These are phyloP conservation scores for Salix caprea DNA, from an alignment of 345 rosid species.

Conservation along the genomic window DNA sequence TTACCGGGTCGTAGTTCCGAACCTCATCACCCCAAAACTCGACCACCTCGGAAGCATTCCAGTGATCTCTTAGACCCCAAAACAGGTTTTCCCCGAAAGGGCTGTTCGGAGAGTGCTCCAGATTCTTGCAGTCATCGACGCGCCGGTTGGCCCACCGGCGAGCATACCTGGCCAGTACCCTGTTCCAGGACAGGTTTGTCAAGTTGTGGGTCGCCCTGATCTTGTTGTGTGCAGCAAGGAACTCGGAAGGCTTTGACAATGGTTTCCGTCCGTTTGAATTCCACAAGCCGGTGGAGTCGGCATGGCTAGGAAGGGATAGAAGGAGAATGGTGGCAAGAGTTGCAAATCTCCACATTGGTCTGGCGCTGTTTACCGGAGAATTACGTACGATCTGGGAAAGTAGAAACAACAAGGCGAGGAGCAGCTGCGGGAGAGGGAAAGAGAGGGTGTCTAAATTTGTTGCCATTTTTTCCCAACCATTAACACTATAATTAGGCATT, in stretches of 20 bases:
- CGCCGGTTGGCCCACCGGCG: constrained; percentile 35
- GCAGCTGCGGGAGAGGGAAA: not conserved
- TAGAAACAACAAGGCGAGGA: not conserved
- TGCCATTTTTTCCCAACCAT: not conserved
- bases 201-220: constrained; percentile 25
- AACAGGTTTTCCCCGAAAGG: constrained; percentile 58
- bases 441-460: not conserved
- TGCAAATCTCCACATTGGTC: not conserved
- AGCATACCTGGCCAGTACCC: constrained; percentile 33
- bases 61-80: constrained; percentile 30
- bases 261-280: not conserved
- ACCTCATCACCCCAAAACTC: constrained; percentile 39
- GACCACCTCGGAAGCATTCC: constrained; percentile 37
- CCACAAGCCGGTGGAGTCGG: not conserved
- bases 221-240: constrained; percentile 38
- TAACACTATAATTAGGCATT: not conserved
- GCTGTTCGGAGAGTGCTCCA: constrained; percentile 35
- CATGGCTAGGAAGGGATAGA: not conserved
- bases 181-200: constrained; percentile 38
- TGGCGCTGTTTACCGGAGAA: not conserved
- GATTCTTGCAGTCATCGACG: constrained; percentile 27
- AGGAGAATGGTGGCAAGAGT: not conserved
- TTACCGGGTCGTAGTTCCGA: constrained; percentile 19
- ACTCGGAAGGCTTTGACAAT: not conserved
- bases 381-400: not conserved